Evolutionary conservation across 208 protist species (phyloP).

Genomic region (Trypanosoma conorhini): DNA sequence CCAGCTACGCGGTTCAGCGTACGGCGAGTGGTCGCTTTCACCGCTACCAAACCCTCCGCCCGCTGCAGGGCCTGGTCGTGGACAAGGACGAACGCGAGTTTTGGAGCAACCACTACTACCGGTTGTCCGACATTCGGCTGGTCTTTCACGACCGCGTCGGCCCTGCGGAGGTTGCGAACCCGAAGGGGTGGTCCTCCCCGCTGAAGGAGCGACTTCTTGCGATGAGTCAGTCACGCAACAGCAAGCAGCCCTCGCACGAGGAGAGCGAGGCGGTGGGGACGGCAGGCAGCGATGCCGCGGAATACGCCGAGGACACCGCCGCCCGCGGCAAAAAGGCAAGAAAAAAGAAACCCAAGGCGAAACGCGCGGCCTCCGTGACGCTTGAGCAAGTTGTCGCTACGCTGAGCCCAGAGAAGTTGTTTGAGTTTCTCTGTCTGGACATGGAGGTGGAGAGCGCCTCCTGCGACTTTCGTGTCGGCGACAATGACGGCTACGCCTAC

Average conservation of each 20-base stretch:
- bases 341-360: slow-evolving; percentile 21
- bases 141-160: slow-evolving; percentile 80
- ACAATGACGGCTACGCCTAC: slow-evolving; percentile 76
- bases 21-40: slow-evolving; percentile 16
- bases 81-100: slow-evolving; percentile 77
- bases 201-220: slow-evolving; percentile 44
- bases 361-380: neutral
- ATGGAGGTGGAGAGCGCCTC: slow-evolving; percentile 66
- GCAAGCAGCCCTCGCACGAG: slow-evolving; percentile 1
- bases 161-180: slow-evolving; percentile 40
- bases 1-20: slow-evolving; percentile 22
- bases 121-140: slow-evolving; percentile 51
- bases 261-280: slow-evolving; percentile 20
- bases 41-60: slow-evolving; percentile 22
- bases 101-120: slow-evolving; percentile 81
- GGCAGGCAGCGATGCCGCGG: neutral
- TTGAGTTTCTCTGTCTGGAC: slow-evolving; percentile 81
- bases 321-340: slow-evolving; percentile 23
- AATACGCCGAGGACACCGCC: neutral
- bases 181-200: slow-evolving; percentile 28
- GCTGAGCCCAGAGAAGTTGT: slow-evolving; percentile 67
- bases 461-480: slow-evolving; percentile 60
- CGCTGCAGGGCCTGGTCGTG: slow-evolving; percentile 30
- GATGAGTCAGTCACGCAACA: slow-evolving; percentile 34
- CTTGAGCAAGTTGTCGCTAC: slow-evolving; percentile 32